These are phyloP conservation scores for Rhodosporidiobolus odoratus DNA, from an alignment of 768 basidiomycete species.

Conservation along the genomic window DNA sequence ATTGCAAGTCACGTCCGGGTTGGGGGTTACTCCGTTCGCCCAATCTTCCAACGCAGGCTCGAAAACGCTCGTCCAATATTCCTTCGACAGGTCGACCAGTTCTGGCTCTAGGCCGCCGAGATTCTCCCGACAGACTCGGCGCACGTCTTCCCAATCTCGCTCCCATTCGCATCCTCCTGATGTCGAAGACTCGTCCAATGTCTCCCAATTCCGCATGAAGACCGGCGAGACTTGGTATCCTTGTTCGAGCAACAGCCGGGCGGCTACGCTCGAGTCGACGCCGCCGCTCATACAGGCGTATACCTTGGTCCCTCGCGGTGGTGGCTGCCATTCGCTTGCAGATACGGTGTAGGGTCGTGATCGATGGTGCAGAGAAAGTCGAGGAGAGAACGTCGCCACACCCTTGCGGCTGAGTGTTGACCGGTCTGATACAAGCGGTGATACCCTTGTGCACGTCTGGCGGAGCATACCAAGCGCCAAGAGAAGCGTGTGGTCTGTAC, in stretches of 20 bases:
- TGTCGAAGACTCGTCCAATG: slow-evolving; percentile 68
- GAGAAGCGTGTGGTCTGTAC: no score
- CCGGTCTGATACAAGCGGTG: no score
- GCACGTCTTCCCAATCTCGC: slow-evolving; percentile 88
- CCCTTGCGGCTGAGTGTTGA: no score
- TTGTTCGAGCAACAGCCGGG: slow-evolving; percentile 65
- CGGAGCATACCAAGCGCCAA: no score
- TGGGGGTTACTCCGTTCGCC: slow-evolving; percentile 76
- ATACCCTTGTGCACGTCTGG: no score
- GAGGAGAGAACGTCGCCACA: not conserved
- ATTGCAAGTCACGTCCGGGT: slow-evolving; percentile 92
- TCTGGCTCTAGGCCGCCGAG: slow-evolving; percentile 68
- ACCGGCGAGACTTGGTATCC: slow-evolving; percentile 59
- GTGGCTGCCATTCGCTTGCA: not conserved
- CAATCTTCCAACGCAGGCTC: slow-evolving; percentile 74
- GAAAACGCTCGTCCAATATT: slow-evolving; percentile 90
- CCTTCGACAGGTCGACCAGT: slow-evolving; percentile 72
- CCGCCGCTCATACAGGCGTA: slow-evolving; percentile 92
- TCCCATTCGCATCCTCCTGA: slow-evolving; percentile 93
- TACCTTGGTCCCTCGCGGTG: slow-evolving; percentile 49
- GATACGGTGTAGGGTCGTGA: not conserved
- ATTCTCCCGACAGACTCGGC: slow-evolving; percentile 61
- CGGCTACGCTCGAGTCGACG: slow-evolving; percentile 86
- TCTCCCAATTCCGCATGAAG: slow-evolving; percentile 96
- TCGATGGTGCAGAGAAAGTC: not conserved